Evolutionary conservation across 169 alveolate species (phyloP), one percentile per base, ranked within the genome.

Genomic region (Cryptosporidium ryanae): DNA sequence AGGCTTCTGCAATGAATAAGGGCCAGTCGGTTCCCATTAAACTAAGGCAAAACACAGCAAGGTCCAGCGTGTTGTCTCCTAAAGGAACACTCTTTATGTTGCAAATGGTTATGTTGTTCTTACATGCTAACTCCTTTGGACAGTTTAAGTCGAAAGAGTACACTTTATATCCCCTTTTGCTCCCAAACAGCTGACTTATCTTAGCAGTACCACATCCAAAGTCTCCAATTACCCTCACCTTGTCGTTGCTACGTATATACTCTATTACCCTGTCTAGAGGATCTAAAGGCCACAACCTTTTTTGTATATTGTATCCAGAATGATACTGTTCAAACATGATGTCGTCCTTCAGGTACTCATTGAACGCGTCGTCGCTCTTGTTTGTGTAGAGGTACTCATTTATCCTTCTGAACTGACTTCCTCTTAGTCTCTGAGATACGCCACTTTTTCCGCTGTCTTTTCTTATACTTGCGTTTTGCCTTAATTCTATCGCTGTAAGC

Each of bases 21-120:
- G 96, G 96, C 97, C 97, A 94, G 59, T 94, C 95, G 2, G 52
- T 34, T 17, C 97, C 97, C 97, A 94, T 94, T 64, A 94, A 66
- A 82, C 96, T 92, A 52, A 94, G 82, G 44, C 96, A 94, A 65
- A 94, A 94, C 0, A 94, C 65, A 23, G 93, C 94, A 13, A 92
- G 71, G 64, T 94, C 95, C 17, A 94, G 81, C 6, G 82, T 34
- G 15, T 61, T 82, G 25, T 64, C 65, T 0, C 59, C 66, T 63
- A 94, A 32, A 8, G 96, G 96, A 6, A 94, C 93, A 59, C 82
- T 82, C 25, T 93, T 66, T 43, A 94, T 92, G 68, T 94, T 91
- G 84, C 96, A 94, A 31, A 94, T 92, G 6, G 93, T 94, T 23
- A 94, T 84, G 59, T 66, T 82, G 21, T 84, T 70, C 65, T 84